A percentile compares a stretch with the other conserved stretches of the same genome.
phyloP scores from a whole-genome alignment of 2,329 filamentous ascomycete genomes.

The Xylogone sp. region DNA sequence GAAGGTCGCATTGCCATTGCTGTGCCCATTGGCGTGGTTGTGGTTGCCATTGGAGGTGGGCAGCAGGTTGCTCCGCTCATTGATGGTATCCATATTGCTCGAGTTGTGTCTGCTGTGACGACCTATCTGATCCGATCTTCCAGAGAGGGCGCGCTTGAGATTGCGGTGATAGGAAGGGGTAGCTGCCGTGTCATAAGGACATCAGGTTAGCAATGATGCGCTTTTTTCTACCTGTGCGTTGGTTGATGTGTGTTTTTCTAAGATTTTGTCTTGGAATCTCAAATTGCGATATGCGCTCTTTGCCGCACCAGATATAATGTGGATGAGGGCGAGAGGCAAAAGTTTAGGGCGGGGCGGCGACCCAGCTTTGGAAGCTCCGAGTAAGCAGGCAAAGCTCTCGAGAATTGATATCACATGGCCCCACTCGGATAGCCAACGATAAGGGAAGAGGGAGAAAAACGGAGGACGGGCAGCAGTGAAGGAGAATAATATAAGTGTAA shows the following conservation, averaged over 20 bases:
- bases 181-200: slow-evolving; percentile 10
- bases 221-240: no score
- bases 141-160: slow-evolving; percentile 13
- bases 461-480: background rate
- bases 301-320: background rate
- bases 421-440: background rate
- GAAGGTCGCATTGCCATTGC: slow-evolving; percentile 12
- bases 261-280: background rate
- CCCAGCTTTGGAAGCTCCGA: no score
- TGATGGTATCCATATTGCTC: slow-evolving; percentile 12
- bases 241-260: no score
- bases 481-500: background rate
- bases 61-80: slow-evolving; percentile 22
- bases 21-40: slow-evolving; percentile 12
- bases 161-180: slow-evolving; percentile 15
- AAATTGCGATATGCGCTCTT: background rate
- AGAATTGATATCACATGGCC: background rate
- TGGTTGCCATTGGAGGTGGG: slow-evolving; percentile 9
- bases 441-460: background rate
- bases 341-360: background rate
- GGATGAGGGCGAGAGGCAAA: background rate
- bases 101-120: background rate
- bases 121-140: slow-evolving; percentile 2
- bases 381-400: no score
- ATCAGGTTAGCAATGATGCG: background rate